Conservation (phyloP, 179 eudicot species). For the Spergularia azorica region DNA sequence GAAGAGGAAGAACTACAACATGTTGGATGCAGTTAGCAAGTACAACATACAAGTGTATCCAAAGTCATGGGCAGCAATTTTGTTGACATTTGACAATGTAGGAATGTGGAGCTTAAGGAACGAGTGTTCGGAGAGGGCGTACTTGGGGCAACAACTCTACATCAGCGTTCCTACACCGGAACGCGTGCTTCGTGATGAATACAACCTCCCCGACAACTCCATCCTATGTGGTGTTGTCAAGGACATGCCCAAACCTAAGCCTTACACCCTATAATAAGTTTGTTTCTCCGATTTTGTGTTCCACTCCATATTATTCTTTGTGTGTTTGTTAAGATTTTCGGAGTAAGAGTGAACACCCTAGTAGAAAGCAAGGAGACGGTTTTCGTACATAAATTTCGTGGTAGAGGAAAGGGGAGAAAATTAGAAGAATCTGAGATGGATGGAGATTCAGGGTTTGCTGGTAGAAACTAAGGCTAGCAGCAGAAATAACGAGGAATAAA, state of each 20-base stretch:
- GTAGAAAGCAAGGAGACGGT: neutral
- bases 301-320: neutral
- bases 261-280: constrained; percentile 24
- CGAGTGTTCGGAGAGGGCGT: constrained; percentile 40
- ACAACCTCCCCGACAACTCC: constrained; percentile 41
- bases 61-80: constrained; percentile 65
- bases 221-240: constrained; percentile 58
- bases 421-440: neutral
- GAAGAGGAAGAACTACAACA: constrained; percentile 66
- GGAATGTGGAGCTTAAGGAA: constrained; percentile 80
- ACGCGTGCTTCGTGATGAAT: constrained; percentile 53
- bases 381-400: constrained; percentile 5
- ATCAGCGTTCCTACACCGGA: constrained; percentile 53
- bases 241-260: constrained; percentile 49
- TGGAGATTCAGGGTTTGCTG: neutral
- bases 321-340: neutral
- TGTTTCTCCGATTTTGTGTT: neutral
- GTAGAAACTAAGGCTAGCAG: constrained; percentile 12
- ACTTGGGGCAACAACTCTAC: constrained; percentile 72
- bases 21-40: constrained; percentile 60
- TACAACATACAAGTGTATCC: constrained; percentile 76
- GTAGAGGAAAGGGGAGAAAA: neutral
- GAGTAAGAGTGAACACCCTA: too few relatives aligned
- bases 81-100: constrained; percentile 67
- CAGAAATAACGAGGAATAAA: constrained; percentile 14